These are phyloP conservation scores for Trichaptum fuscoviolaceum DNA, from an alignment of 768 basidiomycete genomes.

Conservation along the genomic window DNA sequence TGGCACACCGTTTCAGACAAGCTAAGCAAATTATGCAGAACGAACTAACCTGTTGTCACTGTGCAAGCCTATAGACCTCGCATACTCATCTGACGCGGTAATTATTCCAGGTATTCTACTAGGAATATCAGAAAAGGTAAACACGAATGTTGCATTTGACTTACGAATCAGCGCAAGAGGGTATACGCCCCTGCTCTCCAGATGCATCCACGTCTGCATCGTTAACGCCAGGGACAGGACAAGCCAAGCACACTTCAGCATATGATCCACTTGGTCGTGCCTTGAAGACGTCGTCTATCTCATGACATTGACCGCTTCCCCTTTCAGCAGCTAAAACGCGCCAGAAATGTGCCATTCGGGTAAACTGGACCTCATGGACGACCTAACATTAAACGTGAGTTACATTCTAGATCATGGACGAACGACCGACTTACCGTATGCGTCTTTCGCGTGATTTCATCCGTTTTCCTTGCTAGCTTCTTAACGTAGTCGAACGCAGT, in stretches of 20 bases:
- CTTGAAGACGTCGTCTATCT: neutral
- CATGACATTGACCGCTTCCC: neutral
- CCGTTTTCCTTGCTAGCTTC: no score
- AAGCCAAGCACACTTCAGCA: conserved; percentile 2
- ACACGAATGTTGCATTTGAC: no score
- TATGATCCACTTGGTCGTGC: neutral
- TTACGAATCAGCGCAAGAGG: neutral
- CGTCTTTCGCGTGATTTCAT: no score
- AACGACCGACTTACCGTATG: no score
- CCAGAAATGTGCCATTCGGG: neutral
- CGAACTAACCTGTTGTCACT: no score
- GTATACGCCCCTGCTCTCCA: neutral
- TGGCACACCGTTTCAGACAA: neutral
- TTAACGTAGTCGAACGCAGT: conserved; percentile 13
- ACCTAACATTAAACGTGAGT: no score
- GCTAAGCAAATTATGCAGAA: no score
- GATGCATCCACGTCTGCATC: no score
- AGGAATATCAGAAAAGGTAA: neutral
- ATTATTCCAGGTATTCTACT: neutral
- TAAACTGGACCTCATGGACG: neutral
- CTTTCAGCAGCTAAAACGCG: neutral
- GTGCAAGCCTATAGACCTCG: no score
- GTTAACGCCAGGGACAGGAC: neutral
- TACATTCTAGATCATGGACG: no score
- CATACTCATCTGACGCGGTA: no score